phyloP scores from a whole-genome alignment of 208 protist genomes.

The Naegleria lovaniensis region DNA sequence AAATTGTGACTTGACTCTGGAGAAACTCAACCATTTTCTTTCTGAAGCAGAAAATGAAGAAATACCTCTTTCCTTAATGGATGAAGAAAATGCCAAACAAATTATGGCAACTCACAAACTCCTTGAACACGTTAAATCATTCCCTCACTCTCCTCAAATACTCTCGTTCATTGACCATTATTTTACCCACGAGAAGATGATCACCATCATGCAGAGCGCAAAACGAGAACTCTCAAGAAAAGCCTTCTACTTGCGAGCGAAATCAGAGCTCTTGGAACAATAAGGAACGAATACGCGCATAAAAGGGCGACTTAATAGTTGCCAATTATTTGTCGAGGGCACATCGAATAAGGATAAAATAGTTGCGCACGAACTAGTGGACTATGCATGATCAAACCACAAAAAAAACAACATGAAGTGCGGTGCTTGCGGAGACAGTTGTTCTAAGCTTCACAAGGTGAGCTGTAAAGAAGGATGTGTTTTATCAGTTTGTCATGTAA shows the following conservation, averaged over 20 bases:
- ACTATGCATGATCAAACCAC: too few species aligned
- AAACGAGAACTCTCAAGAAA: neutral
- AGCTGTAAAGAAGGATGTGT: too few species aligned
- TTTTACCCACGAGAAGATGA: neutral
- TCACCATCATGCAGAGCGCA: neutral
- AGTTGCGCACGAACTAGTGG: too few species aligned
- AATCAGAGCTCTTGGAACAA: neutral
- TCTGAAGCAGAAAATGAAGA: neutral
- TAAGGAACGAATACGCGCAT: neutral
- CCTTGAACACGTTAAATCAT: neutral
- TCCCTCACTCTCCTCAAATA: neutral
- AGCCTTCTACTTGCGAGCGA: neutral
- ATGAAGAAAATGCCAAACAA: neutral
- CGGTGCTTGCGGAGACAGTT: too few species aligned
- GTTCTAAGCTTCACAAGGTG: too few species aligned
- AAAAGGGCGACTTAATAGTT: too few species aligned
- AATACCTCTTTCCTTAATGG: neutral
- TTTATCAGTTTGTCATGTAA: too few species aligned
- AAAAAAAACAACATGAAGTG: too few species aligned
- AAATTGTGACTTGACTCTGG: neutral
- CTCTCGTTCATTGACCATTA: neutral
- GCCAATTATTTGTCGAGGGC: too few species aligned
- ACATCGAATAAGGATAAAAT: too few species aligned
- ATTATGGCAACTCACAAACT: neutral
- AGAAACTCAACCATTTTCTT: neutral